Conservation (phyloP, 192 early-diverging fungal genomes). For the Fimicolochytrium jonesii region DNA sequence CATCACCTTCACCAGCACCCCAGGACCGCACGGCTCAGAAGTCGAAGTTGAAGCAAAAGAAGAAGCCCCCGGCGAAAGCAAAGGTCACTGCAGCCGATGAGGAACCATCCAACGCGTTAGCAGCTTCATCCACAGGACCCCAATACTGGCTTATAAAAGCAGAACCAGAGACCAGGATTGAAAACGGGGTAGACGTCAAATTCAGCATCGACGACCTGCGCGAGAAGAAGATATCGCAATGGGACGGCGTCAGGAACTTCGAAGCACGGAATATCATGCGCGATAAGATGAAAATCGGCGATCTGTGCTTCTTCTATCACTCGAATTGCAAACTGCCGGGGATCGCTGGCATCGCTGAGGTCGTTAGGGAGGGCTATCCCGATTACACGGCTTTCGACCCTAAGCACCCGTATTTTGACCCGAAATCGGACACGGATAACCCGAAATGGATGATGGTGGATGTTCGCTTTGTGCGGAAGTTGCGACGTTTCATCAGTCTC, state of each 20-base stretch:
- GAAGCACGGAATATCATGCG: slow-evolving; percentile 81
- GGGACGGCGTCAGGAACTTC: slow-evolving; percentile 47
- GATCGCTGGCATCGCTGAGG: slow-evolving; percentile 64
- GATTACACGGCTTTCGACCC: slow-evolving; percentile 73
- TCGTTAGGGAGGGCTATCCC: slow-evolving; percentile 65
- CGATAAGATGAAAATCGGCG: slow-evolving; percentile 68
- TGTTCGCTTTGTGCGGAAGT: slow-evolving; percentile 68
- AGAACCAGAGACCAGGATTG: slow-evolving; percentile 67
- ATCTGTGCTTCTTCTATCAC: slow-evolving; percentile 76
- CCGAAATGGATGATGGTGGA: slow-evolving; percentile 88
- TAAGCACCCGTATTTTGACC: slow-evolving; percentile 73
- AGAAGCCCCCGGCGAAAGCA: no score
- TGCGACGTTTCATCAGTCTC: slow-evolving; percentile 57
- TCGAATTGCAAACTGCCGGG: slow-evolving; percentile 82
- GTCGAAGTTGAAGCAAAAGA: no score
- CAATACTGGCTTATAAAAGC: slow-evolving; percentile 76
- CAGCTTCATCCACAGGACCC: neutral
- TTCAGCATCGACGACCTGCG: slow-evolving; percentile 3
- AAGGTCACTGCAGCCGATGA: no score
- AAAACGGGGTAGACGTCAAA: slow-evolving; percentile 62
- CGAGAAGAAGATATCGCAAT: neutral
- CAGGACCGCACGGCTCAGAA: no score
- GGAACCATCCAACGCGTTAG: no score
- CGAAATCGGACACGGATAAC: slow-evolving; percentile 57
- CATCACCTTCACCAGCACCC: no score